phyloP scores from a whole-genome alignment of 805 yeast species.

The Nakazawaea ernobii region DNA sequence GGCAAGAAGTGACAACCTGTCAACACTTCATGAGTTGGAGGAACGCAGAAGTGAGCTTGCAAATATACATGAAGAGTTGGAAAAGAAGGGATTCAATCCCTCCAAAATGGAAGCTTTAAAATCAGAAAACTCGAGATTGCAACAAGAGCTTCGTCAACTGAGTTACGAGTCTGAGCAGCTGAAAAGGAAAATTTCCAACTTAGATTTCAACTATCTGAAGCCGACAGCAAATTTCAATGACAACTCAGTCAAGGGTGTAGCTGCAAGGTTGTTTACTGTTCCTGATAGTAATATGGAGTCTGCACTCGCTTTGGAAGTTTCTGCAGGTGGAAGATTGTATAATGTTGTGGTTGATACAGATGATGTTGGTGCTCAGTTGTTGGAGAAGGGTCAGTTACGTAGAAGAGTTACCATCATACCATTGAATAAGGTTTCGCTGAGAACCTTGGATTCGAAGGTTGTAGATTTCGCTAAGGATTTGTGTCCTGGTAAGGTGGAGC shows the following conservation, averaged over 20 bases:
- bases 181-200: constrained; percentile 59
- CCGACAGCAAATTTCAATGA: constrained; percentile 61
- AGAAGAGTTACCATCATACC: constrained; percentile 91
- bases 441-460: constrained; percentile 43
- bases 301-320: constrained; percentile 82
- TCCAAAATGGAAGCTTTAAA: constrained; percentile 37
- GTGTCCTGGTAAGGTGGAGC: constrained; percentile 80
- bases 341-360: constrained; percentile 91
- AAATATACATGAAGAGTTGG: constrained; percentile 35
- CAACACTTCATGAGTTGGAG: constrained; percentile 36
- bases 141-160: constrained; percentile 37
- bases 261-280: constrained; percentile 75
- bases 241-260: constrained; percentile 74
- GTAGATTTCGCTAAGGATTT: constrained; percentile 64
- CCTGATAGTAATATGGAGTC: constrained; percentile 50
- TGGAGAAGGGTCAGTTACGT: constrained; percentile 72
- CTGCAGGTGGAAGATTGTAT: constrained; percentile 89
- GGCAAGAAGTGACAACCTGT: constrained; percentile 46
- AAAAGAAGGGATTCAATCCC: constrained; percentile 54
- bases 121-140: constrained; percentile 36
- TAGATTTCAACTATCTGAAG: constrained; percentile 67
- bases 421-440: constrained; percentile 72
- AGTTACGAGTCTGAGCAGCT: constrained; percentile 45
- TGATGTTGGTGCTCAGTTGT: constrained; percentile 71
- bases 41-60: constrained; percentile 32